Base-by-base conservation (phyloP, 2,329 filamentous ascomycete genomes). In the Myriosclerotinia duriaeana region DNA sequence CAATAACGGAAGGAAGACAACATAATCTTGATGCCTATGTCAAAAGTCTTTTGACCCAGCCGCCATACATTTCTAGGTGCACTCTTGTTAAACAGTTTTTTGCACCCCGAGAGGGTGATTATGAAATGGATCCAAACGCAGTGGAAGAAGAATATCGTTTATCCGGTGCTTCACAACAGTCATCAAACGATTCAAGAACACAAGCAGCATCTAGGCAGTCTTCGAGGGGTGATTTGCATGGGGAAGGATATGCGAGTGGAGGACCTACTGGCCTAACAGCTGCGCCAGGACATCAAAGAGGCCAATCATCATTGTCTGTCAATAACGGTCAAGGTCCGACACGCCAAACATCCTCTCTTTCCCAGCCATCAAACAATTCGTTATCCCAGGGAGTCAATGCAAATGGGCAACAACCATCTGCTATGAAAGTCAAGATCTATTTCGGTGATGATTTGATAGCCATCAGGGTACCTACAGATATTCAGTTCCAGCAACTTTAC, bases 21-120 rank as follows among this genome's bases (percentile, higher is more conserved):
- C 91, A 95, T 77, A 97, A 96, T 76, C 81, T 99, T 50, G 93
- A 99, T 75, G 91, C 94, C 62, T 99, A 99, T 74, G 92, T 99
- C 72, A 96, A 96, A 79, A 94, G 95, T 73, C 83, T 99, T 30
- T 82, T 99, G 11, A 85, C 86, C 46, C 89, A 98, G 78, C 91
- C 92, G 3, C 81, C 85, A 0, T 92, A 97, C 76, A 97, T 99
- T 70, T 87, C 92, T 1, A 86, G 88, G 71, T 95, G 92, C 75
- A 87, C 88, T 66, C 81, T 98, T 11, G 94, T 98, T 26, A 90
- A 91, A 76, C 88, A 93, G 73, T 92, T 99, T 78, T 98, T 99
- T 76, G 89, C 89, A 1, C 95, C 95, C 5, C 86, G 93, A 64
- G 88, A 93, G 74, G 92, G 92, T 44, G 95, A 99, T 77, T 96